Evolutionary conservation across 371 early-diverging fungal species (phyloP).

Genomic region (Mucor circinelloides): DNA sequence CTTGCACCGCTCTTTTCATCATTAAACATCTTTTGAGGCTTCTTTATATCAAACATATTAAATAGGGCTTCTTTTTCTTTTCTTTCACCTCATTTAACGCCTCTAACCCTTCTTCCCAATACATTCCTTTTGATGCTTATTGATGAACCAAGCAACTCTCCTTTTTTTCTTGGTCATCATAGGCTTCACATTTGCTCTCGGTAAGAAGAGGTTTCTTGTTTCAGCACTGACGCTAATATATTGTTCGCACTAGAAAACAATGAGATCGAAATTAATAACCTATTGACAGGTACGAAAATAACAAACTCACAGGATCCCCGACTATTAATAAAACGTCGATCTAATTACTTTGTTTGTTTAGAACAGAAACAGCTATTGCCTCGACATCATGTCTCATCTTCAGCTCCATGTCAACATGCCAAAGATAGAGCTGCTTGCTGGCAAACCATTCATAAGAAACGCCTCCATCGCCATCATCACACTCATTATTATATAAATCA

Average conservation of each 20-base stretch:
- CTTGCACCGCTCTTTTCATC: not conserved
- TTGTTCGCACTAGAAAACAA: not conserved
- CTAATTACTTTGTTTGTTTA: constrained; percentile 2
- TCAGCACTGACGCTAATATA: not conserved
- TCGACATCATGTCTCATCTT: not conserved
- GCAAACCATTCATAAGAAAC: not conserved
- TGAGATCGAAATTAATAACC: constrained; percentile 1
- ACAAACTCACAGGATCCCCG: not conserved
- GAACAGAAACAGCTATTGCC: not conserved
- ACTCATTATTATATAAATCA: not conserved
- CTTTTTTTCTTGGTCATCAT: constrained; percentile 34
- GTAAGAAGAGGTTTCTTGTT: not conserved
- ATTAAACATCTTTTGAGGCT: not conserved
- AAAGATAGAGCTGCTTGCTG: not conserved
- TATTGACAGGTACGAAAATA: not conserved
- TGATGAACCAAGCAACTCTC: constrained; percentile 43
- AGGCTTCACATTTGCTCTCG: constrained; percentile 25
- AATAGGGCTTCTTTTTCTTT: not conserved
- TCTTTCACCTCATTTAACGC: not conserved
- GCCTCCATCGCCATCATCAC: not conserved
- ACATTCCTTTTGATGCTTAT: constrained; percentile 36
- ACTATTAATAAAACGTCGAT: not conserved
- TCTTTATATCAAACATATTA: not conserved
- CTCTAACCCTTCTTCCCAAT: constrained; percentile 3
- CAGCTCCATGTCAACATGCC: not conserved